A percentile compares a stretch with the other conserved stretches of the same genome.
phyloP scores from a whole-genome alignment of 2,329 filamentous ascomycete species.

The Pyricularia sp. region DNA sequence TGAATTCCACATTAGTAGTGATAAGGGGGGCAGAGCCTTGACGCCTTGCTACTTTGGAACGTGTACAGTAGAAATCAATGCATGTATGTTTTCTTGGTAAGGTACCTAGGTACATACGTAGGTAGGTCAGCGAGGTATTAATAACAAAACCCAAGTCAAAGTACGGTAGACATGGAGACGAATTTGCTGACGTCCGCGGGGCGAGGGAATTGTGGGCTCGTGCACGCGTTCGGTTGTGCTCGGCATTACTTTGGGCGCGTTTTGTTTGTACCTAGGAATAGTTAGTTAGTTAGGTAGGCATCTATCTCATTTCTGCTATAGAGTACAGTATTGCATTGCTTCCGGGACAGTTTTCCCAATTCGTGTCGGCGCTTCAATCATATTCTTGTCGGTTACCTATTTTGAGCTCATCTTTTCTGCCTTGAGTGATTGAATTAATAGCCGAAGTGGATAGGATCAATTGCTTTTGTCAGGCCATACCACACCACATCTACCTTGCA shows the following conservation, averaged over 20 bases:
- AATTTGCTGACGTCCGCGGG: background rate
- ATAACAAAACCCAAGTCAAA: too few species aligned
- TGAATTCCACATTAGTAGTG: background rate
- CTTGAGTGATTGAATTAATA: background rate
- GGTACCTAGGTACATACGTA: too few species aligned
- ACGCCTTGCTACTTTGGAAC: background rate
- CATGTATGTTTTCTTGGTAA: background rate
- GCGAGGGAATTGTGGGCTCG: background rate
- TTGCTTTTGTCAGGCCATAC: background rate
- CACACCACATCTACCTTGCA: background rate
- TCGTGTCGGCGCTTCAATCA: background rate
- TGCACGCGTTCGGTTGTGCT: background rate
- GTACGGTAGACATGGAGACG: background rate
- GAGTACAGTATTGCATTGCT: too few species aligned
- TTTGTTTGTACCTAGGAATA: too few species aligned
- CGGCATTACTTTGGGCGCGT: too few species aligned
- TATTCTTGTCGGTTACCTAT: background rate
- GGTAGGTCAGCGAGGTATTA: too few species aligned
- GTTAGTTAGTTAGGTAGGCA: too few species aligned
- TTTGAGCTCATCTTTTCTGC: background rate
- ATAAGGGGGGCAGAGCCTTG: too few species aligned
- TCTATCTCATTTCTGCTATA: too few species aligned
- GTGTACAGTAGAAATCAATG: background rate
- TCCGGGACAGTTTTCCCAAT: background rate
- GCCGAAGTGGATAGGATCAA: background rate